phyloP scores from a whole-genome alignment of 75 land plant genomes.

The Adiantum capillusveneris region DNA sequence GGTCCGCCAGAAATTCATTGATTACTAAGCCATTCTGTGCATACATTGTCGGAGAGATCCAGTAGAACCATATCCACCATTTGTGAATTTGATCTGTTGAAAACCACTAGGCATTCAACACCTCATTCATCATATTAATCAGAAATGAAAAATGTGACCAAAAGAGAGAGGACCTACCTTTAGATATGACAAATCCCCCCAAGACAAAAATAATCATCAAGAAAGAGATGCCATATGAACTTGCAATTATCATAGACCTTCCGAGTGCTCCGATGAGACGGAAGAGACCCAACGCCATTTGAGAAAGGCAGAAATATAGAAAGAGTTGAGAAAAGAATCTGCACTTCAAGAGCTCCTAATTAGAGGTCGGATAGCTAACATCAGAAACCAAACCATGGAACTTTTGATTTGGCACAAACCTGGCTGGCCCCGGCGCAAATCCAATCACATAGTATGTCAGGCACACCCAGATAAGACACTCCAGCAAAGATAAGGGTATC shows the following conservation, averaged over 20 bases:
- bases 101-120: too few relatives aligned
- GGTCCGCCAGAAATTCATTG: constrained; percentile 22
- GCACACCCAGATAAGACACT: constrained; percentile 25
- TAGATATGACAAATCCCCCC: constrained; percentile 34
- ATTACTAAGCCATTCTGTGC: constrained; percentile 7
- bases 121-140: background rate
- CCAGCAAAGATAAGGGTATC: constrained; percentile 32
- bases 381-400: background rate
- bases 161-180: constrained; percentile 14
- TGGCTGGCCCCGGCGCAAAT: constrained; percentile 48
- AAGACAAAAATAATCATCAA: constrained; percentile 19
- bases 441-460: constrained; percentile 50
- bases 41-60: constrained; percentile 27
- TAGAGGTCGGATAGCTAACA: too few relatives aligned
- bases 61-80: constrained; percentile 36
- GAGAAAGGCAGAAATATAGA: constrained; percentile 45
- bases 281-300: constrained; percentile 67
- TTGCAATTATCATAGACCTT: constrained; percentile 62
- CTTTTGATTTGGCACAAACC: constrained; percentile 25
- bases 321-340: constrained; percentile 66
- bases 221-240: constrained; percentile 52
- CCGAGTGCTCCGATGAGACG: constrained; percentile 59
- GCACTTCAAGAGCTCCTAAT: too few relatives aligned
- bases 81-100: constrained; percentile 6
- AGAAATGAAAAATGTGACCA: background rate